Conservation (phyloP, 2,329 filamentous ascomycete genomes). For the Claviceps cyperi region DNA sequence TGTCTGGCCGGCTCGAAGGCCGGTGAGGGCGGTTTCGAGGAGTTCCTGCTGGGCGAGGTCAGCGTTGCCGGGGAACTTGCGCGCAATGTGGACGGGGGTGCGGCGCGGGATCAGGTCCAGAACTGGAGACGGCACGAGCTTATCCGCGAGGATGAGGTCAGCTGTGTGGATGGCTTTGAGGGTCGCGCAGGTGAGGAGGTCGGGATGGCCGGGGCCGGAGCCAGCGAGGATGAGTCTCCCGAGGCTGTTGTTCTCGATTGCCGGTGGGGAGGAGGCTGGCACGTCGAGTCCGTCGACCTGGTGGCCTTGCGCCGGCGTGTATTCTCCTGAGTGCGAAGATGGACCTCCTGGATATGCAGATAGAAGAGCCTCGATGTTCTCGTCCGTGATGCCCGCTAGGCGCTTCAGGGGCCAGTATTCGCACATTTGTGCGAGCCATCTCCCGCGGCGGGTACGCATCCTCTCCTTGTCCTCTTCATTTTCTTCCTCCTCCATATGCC, state of each 20-base stretch:
- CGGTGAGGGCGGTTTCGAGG: slow-evolving; percentile 60
- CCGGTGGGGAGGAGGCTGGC: too few species aligned
- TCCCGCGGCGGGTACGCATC: slow-evolving; percentile 63
- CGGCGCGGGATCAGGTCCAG: slow-evolving; percentile 81
- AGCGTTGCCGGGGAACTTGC: slow-evolving; percentile 95
- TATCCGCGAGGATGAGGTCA: slow-evolving; percentile 72
- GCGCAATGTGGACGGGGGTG: slow-evolving; percentile 78
- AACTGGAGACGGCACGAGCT: slow-evolving; percentile 71
- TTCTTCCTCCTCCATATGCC: slow-evolving; percentile 25
- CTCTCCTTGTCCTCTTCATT: slow-evolving; percentile 26
- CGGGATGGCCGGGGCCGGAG: slow-evolving; percentile 82
- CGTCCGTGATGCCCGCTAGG: slow-evolving; percentile 64
- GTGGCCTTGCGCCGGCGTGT: too few species aligned
- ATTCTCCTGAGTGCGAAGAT: slow-evolving; percentile 28
- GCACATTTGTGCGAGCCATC: slow-evolving; percentile 92
- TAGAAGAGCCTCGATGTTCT: slow-evolving; percentile 66
- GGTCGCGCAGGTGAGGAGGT: slow-evolving; percentile 73
- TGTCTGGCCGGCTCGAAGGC: slow-evolving; percentile 49
- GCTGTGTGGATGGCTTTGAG: slow-evolving; percentile 61
- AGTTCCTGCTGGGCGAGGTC: slow-evolving; percentile 88
- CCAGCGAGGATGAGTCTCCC: slow-evolving; percentile 80
- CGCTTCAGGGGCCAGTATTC: slow-evolving; percentile 93
- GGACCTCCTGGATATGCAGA: slow-evolving; percentile 46
- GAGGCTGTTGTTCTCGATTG: slow-evolving; percentile 17
- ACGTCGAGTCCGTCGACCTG: too few species aligned